Evolutionary conservation across 2,329 filamentous ascomycete genomes (phyloP).

Genomic region (Curvularia spicifera): DNA sequence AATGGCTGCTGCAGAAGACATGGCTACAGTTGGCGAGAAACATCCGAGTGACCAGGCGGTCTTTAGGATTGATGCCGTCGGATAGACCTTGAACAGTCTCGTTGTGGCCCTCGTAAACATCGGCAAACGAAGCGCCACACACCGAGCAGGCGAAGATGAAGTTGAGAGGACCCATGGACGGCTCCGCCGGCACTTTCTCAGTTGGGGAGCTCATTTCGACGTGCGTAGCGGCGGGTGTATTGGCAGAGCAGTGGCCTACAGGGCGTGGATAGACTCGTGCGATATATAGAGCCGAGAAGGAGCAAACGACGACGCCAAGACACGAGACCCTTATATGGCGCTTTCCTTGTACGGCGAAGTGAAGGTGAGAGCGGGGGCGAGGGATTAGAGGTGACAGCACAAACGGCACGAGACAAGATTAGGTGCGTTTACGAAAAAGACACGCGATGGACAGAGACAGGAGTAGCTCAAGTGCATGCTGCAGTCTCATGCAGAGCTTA

Average conservation of each 20-base stretch:
- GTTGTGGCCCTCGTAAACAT: conserved; percentile 52
- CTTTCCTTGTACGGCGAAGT: conserved; percentile 11
- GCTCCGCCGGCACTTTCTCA: conserved; percentile 17
- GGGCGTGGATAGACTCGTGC: conserved; percentile 7
- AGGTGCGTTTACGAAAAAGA: not conserved
- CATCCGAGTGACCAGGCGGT: conserved; percentile 52
- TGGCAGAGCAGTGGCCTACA: conserved; percentile 5
- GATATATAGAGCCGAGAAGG: conserved; percentile 17
- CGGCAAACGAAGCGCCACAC: conserved; percentile 55
- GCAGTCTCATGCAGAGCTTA: too few relatives aligned
- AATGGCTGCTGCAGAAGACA: conserved; percentile 56
- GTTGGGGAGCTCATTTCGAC: conserved; percentile 22
- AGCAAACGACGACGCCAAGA: conserved; percentile 28
- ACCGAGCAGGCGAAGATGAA: conserved; percentile 58
- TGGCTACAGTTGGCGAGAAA: conserved; percentile 59
- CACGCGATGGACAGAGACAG: not conserved
- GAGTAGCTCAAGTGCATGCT: not conserved
- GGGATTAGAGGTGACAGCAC: not conserved
- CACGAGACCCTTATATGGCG: conserved; percentile 8
- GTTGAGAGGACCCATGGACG: conserved; percentile 49
- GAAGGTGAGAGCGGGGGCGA: not conserved
- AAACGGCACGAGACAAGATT: not conserved
- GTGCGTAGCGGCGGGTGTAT: not conserved
- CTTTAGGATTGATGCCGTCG: conserved; percentile 45
- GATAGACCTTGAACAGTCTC: conserved; percentile 49